Percentiles rank a stretch among this genome's conserved stretches.
Evolutionary conservation across 768 basidiomycete species (phyloP).

Genomic region (Peribolospora kevripleyi): DNA sequence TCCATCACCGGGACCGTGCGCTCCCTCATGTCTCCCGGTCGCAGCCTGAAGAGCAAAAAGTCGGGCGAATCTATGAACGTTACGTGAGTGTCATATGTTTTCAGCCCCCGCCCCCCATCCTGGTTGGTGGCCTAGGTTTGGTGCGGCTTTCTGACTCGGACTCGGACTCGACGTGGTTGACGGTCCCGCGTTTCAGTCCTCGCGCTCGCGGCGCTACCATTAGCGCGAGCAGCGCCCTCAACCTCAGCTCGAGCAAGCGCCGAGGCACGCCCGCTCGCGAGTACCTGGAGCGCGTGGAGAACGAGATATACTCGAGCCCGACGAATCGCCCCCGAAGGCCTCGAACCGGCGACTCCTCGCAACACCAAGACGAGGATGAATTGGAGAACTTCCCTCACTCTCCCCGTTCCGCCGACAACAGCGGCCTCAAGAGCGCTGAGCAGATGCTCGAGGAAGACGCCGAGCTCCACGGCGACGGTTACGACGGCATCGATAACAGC

Average conservation of each 20-base stretch:
- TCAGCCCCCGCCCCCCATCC: constrained; percentile 1
- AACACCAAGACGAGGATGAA: constrained; percentile 8
- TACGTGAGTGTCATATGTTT: not conserved
- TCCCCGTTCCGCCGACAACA: constrained; percentile 13
- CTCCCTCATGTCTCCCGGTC: not conserved
- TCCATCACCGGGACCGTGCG: not conserved
- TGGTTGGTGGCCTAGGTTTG: too few relatives aligned
- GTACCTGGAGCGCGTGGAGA: constrained; percentile 42
- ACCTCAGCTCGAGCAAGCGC: constrained; percentile 31
- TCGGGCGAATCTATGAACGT: not conserved
- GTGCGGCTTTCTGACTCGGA: too few relatives aligned
- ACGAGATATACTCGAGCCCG: constrained; percentile 15
- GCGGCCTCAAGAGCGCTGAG: constrained; percentile 18
- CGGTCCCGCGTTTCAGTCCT: constrained; percentile 10
- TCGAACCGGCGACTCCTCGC: constrained; percentile 13
- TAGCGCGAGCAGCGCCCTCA: constrained; percentile 1
- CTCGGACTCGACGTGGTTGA: not conserved
- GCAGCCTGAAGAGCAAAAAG: too few relatives aligned
- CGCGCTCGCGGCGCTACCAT: constrained; percentile 5
- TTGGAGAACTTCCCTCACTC: not conserved
- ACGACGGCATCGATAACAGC: constrained; percentile 84
- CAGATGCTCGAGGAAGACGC: constrained; percentile 33
- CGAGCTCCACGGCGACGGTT: constrained; percentile 44
- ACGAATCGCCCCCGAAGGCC: constrained; percentile 6
- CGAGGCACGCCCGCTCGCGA: constrained; percentile 78